These are phyloP conservation scores for Trypanosoma caninum DNA, from an alignment of 208 protist genomes.

Conservation along the genomic window DNA sequence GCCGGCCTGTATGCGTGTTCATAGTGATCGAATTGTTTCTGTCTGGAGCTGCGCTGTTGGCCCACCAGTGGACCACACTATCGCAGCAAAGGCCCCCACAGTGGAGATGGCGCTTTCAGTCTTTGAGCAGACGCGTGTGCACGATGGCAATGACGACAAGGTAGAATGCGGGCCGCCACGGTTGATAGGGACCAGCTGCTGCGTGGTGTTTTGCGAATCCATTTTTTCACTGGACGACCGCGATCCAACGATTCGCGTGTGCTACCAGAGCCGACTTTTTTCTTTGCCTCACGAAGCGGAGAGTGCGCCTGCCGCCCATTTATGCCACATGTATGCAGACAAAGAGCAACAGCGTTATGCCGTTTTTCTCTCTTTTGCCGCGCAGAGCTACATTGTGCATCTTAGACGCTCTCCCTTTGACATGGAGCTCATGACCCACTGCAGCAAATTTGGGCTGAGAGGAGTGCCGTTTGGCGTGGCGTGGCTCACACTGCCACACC, in stretches of 20 bases:
- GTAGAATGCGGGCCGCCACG: neutral
- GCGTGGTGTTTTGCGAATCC: slow-evolving; percentile 31
- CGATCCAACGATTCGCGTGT: slow-evolving; percentile 1
- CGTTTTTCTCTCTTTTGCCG: slow-evolving; percentile 7
- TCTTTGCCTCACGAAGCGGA: neutral
- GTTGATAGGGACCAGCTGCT: neutral
- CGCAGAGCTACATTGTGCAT: slow-evolving; percentile 18
- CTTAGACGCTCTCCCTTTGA: slow-evolving; percentile 14
- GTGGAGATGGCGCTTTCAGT: slow-evolving; percentile 45
- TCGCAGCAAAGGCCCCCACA: slow-evolving; percentile 30
- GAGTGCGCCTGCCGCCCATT: neutral
- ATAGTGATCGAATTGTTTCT: slow-evolving; percentile 29
- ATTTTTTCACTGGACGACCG: slow-evolving; percentile 25
- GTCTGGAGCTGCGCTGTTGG: slow-evolving; percentile 37
- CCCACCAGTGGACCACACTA: slow-evolving; percentile 23
- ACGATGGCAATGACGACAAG: slow-evolving; percentile 3
- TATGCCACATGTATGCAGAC: slow-evolving; percentile 17
- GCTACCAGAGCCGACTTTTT: slow-evolving; percentile 25
- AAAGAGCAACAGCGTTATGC: slow-evolving; percentile 7
- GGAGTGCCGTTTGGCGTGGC: slow-evolving; percentile 8
- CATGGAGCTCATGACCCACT: slow-evolving; percentile 18
- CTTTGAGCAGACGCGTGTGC: slow-evolving; percentile 40
- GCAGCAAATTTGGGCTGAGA: slow-evolving; percentile 7
- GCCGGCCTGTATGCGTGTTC: slow-evolving; percentile 31
- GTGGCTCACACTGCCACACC: slow-evolving; percentile 17